A percentile compares a stretch with the other conserved stretches of the same genome.
phyloP scores from a whole-genome alignment of 306 rosid genomes.

The Rubus idaeus region DNA sequence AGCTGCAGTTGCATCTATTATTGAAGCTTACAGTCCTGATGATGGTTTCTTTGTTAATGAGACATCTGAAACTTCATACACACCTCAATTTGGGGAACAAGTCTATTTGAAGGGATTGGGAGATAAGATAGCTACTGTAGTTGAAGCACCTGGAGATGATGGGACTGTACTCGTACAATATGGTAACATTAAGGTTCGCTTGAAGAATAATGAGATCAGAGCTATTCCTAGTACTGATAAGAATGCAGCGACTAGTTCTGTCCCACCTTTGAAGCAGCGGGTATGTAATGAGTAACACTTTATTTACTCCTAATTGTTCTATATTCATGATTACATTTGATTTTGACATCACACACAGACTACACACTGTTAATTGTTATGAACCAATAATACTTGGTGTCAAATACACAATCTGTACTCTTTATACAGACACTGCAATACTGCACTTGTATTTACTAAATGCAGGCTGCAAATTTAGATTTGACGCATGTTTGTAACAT shows the following conservation, averaged over 20 bases:
- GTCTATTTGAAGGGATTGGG: conserved; percentile 65
- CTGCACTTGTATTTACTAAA: background rate
- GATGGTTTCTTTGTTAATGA: conserved; percentile 34
- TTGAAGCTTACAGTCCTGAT: conserved; percentile 52
- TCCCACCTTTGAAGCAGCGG: conserved; percentile 48
- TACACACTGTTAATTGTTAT: background rate
- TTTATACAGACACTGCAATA: background rate
- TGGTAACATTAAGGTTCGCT: conserved; percentile 80
- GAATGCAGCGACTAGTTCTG: conserved; percentile 40
- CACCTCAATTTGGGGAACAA: conserved; percentile 77
- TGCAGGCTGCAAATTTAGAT: background rate
- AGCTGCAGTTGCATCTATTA: conserved; percentile 64
- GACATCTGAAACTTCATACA: conserved; percentile 39
- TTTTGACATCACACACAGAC: background rate
- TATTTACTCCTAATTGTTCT: background rate
- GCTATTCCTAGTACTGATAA: conserved; percentile 46
- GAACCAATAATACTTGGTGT: background rate
- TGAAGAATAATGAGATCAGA: conserved; percentile 67
- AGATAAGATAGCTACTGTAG: conserved; percentile 72
- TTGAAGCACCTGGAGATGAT: conserved; percentile 59
- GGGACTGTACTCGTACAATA: conserved; percentile 72
- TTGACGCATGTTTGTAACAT: background rate
- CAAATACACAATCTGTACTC: background rate
- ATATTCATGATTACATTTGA: background rate
- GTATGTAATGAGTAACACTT: conserved; percentile 35